Evolutionary conservation across 306 rosid genomes (phyloP), one percentile per base, ranked within the genome.

Genomic region (Lathyrus oleraceus): DNA sequence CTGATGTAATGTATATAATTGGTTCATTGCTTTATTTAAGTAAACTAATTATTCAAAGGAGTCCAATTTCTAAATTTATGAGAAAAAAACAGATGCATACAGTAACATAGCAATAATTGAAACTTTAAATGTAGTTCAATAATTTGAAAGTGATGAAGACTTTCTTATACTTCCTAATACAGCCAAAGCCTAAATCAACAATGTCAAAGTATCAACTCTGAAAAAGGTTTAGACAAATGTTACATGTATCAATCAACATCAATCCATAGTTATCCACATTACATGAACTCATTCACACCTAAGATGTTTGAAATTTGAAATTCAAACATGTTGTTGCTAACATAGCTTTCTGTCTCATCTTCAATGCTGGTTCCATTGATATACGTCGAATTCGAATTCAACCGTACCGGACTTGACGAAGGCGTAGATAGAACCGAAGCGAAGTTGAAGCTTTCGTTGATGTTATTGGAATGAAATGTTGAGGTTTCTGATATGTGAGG

Each of bases 341-440:
- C 86, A 47, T 89, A 83, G 85, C 93, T 86, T 44, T 88, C 95
- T 47, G 85, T 87, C 77, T 92, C 98, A 32, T 89, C 96, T 73
- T 90, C 96, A 0, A 77, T 77, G 35, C 67, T 57, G 10, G 45
- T 35, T 36, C 83, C 76, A 53, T 77, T 79, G 53, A 84, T 36
- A 45, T 74, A 69, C 1, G 90, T 81, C 0, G 91, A 89, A 61
- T 84, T 89, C 1, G 98, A 89, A 45, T 86, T 86, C 86, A 87
- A 51, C 5, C 81, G 82, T 6, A 78, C 73, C 15, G 90, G 90
- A 65, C 95, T 87, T 12, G 95, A 87, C 1, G 88, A 82, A 38
- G 95, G 96, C 10, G 95, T 84, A 1, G 92, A 86, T 36, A 89
- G 61, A 58, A 87, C 95, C 8, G 96, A 89, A 19, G 78, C 64